phyloP scores from a whole-genome alignment of 2,329 filamentous ascomycete species.

The Pseudopithomyces chartarum region DNA sequence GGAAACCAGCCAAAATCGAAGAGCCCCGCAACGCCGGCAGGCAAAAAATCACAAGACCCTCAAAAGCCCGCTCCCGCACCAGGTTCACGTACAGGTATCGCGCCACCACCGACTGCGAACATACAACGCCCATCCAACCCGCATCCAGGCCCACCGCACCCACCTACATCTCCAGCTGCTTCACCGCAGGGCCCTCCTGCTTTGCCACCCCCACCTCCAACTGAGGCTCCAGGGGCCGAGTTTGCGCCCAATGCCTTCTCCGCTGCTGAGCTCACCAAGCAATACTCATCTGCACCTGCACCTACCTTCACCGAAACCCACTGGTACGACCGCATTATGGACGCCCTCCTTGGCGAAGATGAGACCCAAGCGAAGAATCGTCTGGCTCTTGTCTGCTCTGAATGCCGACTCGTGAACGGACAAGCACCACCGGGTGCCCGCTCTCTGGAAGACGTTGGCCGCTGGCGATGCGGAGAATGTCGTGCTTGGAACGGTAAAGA shows the following conservation, averaged over 20 bases:
- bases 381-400: constrained; percentile 80
- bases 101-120: constrained; percentile 69
- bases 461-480: constrained; percentile 90
- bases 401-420: constrained; percentile 89
- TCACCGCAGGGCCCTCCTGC: constrained; percentile 28
- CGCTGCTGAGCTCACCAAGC: constrained; percentile 28
- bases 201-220: constrained; percentile 23
- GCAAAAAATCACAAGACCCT: constrained; percentile 37
- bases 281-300: constrained; percentile 44
- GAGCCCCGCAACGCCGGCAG: constrained; percentile 46
- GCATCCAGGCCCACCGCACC: constrained; percentile 38
- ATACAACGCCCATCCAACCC: constrained; percentile 52
- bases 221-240: constrained; percentile 55
- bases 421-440: constrained; percentile 89
- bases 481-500: constrained; percentile 80
- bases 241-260: constrained; percentile 76
- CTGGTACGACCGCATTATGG: constrained; percentile 95
- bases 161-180: constrained; percentile 17
- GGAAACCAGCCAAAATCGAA: constrained; percentile 60
- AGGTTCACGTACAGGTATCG: constrained; percentile 57
- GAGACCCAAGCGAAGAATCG: constrained; percentile 92
- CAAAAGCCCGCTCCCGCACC: constrained; percentile 33
- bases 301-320: constrained; percentile 55
- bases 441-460: constrained; percentile 76
- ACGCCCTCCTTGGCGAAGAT: constrained; percentile 91